Evolutionary conservation across 129 eudicot genomes (phyloP), one percentile per base, ranked within the genome.

Genomic region (Calendula officinalis): DNA sequence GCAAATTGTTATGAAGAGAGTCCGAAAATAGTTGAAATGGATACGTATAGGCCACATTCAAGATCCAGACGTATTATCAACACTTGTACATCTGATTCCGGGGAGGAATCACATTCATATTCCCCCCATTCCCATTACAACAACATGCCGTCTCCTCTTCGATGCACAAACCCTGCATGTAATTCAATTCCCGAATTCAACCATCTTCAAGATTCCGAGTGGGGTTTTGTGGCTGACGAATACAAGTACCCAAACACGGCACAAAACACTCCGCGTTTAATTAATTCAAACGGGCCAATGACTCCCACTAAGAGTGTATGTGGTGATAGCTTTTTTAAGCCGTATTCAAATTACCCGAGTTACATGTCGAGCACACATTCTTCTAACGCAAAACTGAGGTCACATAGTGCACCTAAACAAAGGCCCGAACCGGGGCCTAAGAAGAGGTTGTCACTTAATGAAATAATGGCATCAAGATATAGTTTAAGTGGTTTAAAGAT

Each of bases 391-490:
- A 91, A 91, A 79, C 44, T 78, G 70, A 78, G 98, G 84, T 87
- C 94, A 5, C 84, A 87, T 39, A 91, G 98, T 33, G 96, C 96
- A 3, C 98, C 98, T 13, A 91, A 79, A 56, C 98, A 91, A 62
- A 78, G 98, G 78, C 94, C 96, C 5, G 96, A 83, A 17, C 56
- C 67, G 35, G 82, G 80, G 66, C 77, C 88, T 3, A 91, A 83
- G 70, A 87, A 83, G 62, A 64, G 87, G 73, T 62, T 91, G 14
- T 76, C 98, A 4, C 75, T 91, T 56, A 76, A 78, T 62, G 98
- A 91, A 42, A 72, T 91, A 16, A 85, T 84, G 88, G 94, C 90
- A 27, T 83, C 98, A 27, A 87, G 98, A 69, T 80, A 50, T 46
- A 91, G 96, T 66, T 80, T 87, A 61, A 91, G 90, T 72, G 96